phyloP scores from a whole-genome alignment of 108 stramenopile species.

The Pseudonitzschia delicatissima region DNA sequence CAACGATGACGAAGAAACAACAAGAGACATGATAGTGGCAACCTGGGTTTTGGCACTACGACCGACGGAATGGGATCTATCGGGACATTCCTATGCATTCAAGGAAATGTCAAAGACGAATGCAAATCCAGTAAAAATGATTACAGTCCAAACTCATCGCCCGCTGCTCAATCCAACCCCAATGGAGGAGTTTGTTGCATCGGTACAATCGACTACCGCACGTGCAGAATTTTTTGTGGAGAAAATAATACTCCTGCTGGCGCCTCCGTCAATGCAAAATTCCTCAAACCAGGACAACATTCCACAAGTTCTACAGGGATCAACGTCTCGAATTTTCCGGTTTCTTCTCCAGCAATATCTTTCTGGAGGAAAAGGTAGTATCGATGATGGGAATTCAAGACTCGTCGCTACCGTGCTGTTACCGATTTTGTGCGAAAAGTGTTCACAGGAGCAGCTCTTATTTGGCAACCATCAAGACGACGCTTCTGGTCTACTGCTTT shows the following conservation, averaged over 20 bases:
- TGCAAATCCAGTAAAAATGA: too few species aligned
- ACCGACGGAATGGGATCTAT: neutral
- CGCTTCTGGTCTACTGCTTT: slow-evolving; percentile 22
- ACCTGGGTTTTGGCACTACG: neutral
- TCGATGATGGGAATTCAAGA: neutral
- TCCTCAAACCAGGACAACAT: neutral
- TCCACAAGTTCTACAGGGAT: neutral
- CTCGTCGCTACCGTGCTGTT: slow-evolving; percentile 53
- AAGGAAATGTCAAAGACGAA: too few species aligned
- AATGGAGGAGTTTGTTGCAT: neutral
- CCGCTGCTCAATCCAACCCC: neutral
- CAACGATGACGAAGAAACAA: neutral
- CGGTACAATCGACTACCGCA: neutral
- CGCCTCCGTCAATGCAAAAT: neutral
- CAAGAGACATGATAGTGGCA: neutral
- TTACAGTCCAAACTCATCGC: neutral
- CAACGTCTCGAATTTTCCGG: slow-evolving; percentile 21
- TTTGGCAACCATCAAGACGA: slow-evolving; percentile 13
- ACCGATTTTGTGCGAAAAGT: slow-evolving; percentile 57
- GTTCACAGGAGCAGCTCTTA: slow-evolving; percentile 50
- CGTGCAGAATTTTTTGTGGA: slow-evolving; percentile 11
- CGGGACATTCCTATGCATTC: neutral
- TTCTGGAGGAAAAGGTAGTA: neutral
- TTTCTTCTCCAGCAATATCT: slow-evolving; percentile 28
- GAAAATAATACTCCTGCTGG: neutral